A percentile compares a stretch with the other conserved stretches of the same genome.
Conservation (phyloP, 2,329 filamentous ascomycete genomes). For the Botryosphaeria dothidea region DNA sequence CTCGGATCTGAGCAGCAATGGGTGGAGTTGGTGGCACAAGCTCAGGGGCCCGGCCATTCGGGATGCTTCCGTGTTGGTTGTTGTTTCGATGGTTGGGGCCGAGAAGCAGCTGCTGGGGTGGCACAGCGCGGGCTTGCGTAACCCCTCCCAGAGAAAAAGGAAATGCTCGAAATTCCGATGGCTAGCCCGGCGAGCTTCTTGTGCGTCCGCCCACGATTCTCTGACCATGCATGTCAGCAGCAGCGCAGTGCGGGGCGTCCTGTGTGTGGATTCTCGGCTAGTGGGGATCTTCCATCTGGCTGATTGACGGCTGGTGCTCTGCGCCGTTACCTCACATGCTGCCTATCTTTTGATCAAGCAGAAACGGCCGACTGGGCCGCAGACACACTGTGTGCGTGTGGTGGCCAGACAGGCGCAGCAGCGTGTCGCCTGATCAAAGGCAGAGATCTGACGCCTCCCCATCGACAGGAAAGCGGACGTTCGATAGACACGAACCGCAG, state of each 20-base stretch:
- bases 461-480: neutral
- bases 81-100: neutral
- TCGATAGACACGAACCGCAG: neutral
- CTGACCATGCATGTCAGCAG: neutral
- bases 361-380: too few species aligned
- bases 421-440: too few species aligned
- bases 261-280: too few species aligned
- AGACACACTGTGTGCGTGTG: too few species aligned
- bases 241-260: neutral
- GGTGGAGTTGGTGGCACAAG: neutral
- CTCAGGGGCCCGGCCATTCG: slow-evolving; percentile 5
- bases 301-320: neutral
- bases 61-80: neutral
- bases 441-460: neutral
- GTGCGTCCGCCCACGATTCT: too few species aligned
- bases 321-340: too few species aligned
- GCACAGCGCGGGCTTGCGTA: too few species aligned
- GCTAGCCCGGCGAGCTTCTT: neutral
- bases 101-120: neutral
- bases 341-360: too few species aligned
- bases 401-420: too few species aligned
- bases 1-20: too few species aligned
- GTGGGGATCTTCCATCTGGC: neutral
- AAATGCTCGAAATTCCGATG: neutral
- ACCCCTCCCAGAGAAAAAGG: neutral